Evolutionary conservation across 2,329 filamentous ascomycete genomes (phyloP).

Genomic region (Nannizziopsis arthrosporioides): DNA sequence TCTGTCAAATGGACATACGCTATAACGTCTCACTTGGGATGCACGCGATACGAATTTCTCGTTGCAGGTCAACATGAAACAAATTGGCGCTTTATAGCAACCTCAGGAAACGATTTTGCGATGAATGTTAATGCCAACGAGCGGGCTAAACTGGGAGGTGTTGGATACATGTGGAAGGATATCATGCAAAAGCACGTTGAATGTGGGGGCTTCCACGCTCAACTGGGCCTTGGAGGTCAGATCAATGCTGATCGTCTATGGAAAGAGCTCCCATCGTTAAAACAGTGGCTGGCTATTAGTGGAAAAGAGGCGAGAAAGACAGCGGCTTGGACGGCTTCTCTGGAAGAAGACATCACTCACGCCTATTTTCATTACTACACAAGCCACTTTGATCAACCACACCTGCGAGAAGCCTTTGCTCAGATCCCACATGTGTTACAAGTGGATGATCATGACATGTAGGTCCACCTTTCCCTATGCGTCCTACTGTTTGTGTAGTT

Average conservation of each 20-base stretch:
- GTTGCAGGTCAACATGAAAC: slow-evolving; percentile 83
- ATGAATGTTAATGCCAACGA: slow-evolving; percentile 78
- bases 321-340: slow-evolving; percentile 79
- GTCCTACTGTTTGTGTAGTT: neutral
- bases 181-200: slow-evolving; percentile 95
- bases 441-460: slow-evolving; percentile 97
- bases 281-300: slow-evolving; percentile 88
- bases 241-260: slow-evolving; percentile 92
- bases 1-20: slow-evolving; percentile 93
- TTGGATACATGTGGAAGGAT: slow-evolving; percentile 98
- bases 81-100: slow-evolving; percentile 90
- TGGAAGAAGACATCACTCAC: slow-evolving; percentile 90
- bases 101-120: slow-evolving; percentile 92
- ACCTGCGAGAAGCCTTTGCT: slow-evolving; percentile 86
- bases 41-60: slow-evolving; percentile 95
- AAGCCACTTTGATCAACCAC: slow-evolving; percentile 94
- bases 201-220: slow-evolving; percentile 88
- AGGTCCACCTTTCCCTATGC: slow-evolving; percentile 35
- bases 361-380: slow-evolving; percentile 99
- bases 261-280: slow-evolving; percentile 87
- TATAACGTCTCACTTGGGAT: slow-evolving; percentile 90
- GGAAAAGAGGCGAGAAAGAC: slow-evolving; percentile 89
- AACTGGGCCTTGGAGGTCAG: slow-evolving; percentile 83
- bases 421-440: slow-evolving; percentile 91
- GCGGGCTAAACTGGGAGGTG: slow-evolving; percentile 69